Percentiles rank a stretch among this genome's conserved stretches.
phyloP scores from a whole-genome alignment of 306 rosid species.

The Glycine soja region DNA sequence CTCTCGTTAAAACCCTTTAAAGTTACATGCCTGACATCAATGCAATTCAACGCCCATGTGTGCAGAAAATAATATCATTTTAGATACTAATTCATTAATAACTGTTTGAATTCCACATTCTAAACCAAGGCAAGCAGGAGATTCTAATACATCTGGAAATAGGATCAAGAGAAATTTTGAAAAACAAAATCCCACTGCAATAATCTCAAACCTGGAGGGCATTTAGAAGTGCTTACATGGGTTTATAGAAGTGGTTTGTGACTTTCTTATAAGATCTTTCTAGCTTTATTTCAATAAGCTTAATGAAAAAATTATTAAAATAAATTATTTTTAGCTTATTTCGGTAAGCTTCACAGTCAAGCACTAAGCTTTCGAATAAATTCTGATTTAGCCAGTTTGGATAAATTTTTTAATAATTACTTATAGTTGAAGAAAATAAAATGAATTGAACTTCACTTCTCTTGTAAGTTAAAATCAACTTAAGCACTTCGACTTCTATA shows the following conservation, averaged over 20 bases:
- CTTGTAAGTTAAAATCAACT: neutral
- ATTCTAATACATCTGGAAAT: neutral
- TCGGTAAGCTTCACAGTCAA: neutral
- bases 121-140: conserved; percentile 7
- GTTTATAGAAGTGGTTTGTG: no score
- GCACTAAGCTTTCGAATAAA: neutral
- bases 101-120: conserved; percentile 23
- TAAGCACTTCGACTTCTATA: neutral
- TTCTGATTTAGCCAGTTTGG: neutral
- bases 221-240: no score
- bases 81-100: neutral
- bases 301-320: neutral
- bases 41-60: conserved; percentile 21
- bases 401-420: neutral
- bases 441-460: neutral
- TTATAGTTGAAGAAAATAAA: neutral
- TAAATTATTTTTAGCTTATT: neutral
- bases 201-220: no score
- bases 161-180: no score
- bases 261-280: no score
- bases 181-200: no score
- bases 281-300: neutral
- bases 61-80: conserved; percentile 4
- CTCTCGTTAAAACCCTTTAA: conserved; percentile 4
- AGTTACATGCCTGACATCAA: no score